Evolutionary conservation across 2,329 filamentous ascomycete genomes (phyloP), one percentile per base, ranked within the genome.

Genomic region (Lizonia empirigonia): DNA sequence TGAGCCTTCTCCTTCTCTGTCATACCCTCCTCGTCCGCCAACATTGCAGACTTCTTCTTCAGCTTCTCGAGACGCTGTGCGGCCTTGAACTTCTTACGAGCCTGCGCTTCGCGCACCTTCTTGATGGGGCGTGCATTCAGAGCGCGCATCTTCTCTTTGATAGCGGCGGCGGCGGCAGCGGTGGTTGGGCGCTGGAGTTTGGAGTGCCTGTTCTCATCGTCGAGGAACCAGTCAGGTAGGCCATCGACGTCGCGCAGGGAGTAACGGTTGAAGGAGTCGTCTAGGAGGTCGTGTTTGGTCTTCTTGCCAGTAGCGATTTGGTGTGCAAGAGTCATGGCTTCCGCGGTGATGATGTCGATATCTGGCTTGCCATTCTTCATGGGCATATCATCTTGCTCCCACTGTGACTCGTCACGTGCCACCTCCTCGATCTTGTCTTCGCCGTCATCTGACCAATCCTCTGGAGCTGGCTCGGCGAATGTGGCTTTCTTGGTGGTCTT

Each of bases 311-410:
- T 91, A 3, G 92, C 94, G 52, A 99, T 86, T 68, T 91, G 85
- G 60, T 97, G 94, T 0, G 94, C 95, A 13, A 99, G 82, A 0
- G 93, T 95, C 94, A 99, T 99, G 58, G 95, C 94, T 79, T 99
- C 94, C 5, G 91, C 94, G n/a, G 94, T 99, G 68, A 97, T 96
- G 67, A 99, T 97, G 72, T 97, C 91, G 75, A 99, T 96, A 70
- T 97, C 92, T 82, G 74, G 71, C 46, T 81, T 83, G 50, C 86
- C 87, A 63, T 89, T 83, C 47, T 84, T 80, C 56, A 78, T 81
- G 44, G 82, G 81, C 54, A 83, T 84, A 44, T 86, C 82, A 54
- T 85, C 79, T 37, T 85, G 80, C 61, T 90, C 86, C 88, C 88
- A 91, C 51, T 83, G 78, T 5, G 78, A 77, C 32, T 85, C 79